Base-by-base conservation (phyloP, 2,329 filamentous ascomycete species). In the Immersiporthe knoxdaviesiana region DNA sequence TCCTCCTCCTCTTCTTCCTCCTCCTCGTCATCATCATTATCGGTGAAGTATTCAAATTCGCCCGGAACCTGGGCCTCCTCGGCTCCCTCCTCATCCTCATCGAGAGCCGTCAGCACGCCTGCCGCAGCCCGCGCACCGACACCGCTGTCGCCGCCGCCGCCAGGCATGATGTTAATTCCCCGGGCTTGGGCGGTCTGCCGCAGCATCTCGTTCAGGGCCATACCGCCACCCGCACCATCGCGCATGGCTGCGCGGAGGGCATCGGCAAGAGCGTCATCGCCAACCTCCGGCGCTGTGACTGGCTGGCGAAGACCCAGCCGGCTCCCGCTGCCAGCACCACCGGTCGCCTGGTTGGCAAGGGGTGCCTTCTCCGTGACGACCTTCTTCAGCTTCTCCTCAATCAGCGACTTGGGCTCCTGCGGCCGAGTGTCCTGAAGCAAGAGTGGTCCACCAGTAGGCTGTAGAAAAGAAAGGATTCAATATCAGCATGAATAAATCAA, bases 321-420 rank as follows among this genome's bases (percentile, higher is more conserved):
- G 69, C 68, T 70, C 32, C 79, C 78, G 44, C 75, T 76, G 59
- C 77, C 72, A 7, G 74, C 73, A 64, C 76, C 74, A 54, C 75
- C 70, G 18, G 59, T 27, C 18, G 68, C 73, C 66, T 80, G 80
- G n/a, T 81, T 76, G 0, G 84, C 85, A 2, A 88, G 84, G 2
- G 87, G 87, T 0, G 88, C 88, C 67, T 85, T 88, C 75, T 90
- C 88, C 0, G 84, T 88, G 1, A 86, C 85, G 4, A 87, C 85
- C 79, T 97, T 97, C 86, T 94, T 96, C 56, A 97, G 88, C 83
- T 97, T 97, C 80, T 98, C 89, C 79, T 98, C 96, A 62, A 99
- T 87, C 10, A 96, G 86, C 24, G 89, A 84, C 79, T 97, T 97
- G 62, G 90, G 81, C 78, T 97, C 91, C 1, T 89, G 87, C 0